phyloP scores from a whole-genome alignment of 352 stramenopile species.

The Phytophthora pseudosyringae region DNA sequence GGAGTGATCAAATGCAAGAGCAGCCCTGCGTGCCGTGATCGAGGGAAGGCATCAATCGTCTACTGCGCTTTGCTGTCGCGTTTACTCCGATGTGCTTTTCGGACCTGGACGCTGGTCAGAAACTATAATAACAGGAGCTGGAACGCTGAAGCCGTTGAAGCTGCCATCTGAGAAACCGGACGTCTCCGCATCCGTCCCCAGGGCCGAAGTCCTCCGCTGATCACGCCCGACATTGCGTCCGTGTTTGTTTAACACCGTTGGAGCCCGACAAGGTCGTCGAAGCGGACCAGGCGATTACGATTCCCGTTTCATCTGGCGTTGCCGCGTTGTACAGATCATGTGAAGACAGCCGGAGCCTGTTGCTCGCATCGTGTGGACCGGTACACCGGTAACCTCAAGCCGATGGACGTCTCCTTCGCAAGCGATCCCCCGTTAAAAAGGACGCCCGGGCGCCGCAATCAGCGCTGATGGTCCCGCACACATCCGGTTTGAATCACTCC shows the following conservation, averaged over 20 bases:
- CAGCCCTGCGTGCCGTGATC: too few species aligned
- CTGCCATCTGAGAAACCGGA: constrained; percentile 26
- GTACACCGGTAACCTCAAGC: constrained; percentile 4
- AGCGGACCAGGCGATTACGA: constrained; percentile 12
- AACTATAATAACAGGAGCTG: not conserved
- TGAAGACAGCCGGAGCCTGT: constrained; percentile 19
- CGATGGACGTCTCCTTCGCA: not conserved
- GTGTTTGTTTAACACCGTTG: constrained; percentile 6
- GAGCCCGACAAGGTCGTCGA: not conserved
- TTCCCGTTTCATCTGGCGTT: constrained; percentile 8
- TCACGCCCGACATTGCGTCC: constrained; percentile 5
- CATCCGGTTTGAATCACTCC: constrained; percentile 26
- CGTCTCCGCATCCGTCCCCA: constrained; percentile 5
- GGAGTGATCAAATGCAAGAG: too few species aligned
- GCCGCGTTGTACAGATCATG: constrained; percentile 20
- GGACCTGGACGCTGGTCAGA: not conserved
- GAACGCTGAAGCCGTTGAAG: constrained; percentile 10
- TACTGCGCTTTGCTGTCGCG: not conserved
- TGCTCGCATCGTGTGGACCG: not conserved
- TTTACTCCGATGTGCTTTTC: constrained; percentile 4
- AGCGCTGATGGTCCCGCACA: constrained; percentile 9
- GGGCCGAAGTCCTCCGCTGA: not conserved
- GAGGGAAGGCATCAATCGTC: too few species aligned
- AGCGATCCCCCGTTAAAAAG: not conserved
- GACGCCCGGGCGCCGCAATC: constrained; percentile 17